Evolutionary conservation across 176 grass and related monocot species (phyloP), one percentile per base, ranked within the genome.

Genomic region (Lolium perenne): DNA sequence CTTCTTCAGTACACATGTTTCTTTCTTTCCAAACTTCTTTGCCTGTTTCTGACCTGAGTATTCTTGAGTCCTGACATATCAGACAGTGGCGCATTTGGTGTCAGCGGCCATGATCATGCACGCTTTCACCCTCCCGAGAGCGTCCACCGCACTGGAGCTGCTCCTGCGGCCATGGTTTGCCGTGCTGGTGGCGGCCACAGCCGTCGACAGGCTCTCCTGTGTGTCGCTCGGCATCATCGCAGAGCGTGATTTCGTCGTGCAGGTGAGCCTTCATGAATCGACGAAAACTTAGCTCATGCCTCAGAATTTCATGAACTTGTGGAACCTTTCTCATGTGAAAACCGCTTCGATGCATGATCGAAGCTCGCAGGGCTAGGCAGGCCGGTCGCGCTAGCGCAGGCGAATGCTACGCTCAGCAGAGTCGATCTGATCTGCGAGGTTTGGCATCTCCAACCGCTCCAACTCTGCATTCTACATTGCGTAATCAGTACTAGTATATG

Each of bases 401-500:
- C 92, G 25, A 94, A 94, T 80, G 89, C 92, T 74, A 87, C 80
- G 18, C 85, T 89, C 49, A 89, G 61, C 77, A 69, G 92, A 77
- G 80, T 89, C 26, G 92, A 91, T 51, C 89, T 94, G 32, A 71
- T 94, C 49, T 94, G 92, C 64, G 89, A 94, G 92, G 92, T 93
- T 1, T 12, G 68, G 29, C 50, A 43, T 66, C 60, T 26, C 0
- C 25, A 40, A 2, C 50, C 23, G 47, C 35, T 29, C 21, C 62
- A 62, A 49, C 32, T 55, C 7, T 55, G 78, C 68, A 71, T 74
- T n/a, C 45, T 21, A 47, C 7, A 51, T 2, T 8, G 7, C 2
- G 13, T 26, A 50, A 9, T 16, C 12, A 4, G 12, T 74, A 12
- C 8, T 5, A 8, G 12, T 74, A 12, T 16, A 23, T 7, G 45